These are phyloP conservation scores for Pseudomassariella vexata DNA, from an alignment of 2,329 filamentous ascomycete species.

Conservation along the genomic window DNA sequence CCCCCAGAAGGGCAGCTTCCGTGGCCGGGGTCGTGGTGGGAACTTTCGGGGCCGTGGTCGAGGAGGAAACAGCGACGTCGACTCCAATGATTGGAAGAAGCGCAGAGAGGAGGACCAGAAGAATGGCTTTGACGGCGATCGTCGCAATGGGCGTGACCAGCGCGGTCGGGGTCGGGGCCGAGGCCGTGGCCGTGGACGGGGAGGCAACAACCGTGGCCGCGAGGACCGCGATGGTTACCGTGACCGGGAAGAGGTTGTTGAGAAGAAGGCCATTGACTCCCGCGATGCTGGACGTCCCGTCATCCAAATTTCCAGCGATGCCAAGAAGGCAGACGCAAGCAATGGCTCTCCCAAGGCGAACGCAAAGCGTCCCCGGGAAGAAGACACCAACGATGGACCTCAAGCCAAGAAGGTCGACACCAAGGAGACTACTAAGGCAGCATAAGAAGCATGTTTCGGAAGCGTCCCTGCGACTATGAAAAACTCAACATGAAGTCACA, in stretches of 20 bases:
- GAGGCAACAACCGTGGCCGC: constrained; percentile 27
- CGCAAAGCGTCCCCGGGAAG: constrained; percentile 50
- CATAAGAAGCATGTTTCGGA: constrained; percentile 10
- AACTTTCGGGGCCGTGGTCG: constrained; percentile 29
- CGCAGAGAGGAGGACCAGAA: constrained; percentile 57
- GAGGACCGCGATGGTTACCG: constrained; percentile 27
- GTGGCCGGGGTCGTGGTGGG: constrained; percentile 21
- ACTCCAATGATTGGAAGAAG: constrained; percentile 58
- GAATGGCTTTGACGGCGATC: constrained; percentile 47
- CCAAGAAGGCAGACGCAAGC: constrained; percentile 32
- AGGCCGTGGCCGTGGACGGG: constrained; percentile 35
- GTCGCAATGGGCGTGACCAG: constrained; percentile 33
- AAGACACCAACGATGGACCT: constrained; percentile 35
- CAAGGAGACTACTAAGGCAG: constrained; percentile 31
- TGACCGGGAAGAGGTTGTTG: constrained; percentile 21
- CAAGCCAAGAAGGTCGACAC: constrained; percentile 58
- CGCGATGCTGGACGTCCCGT: constrained; percentile 31
- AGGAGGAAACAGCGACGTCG: constrained; percentile 34
- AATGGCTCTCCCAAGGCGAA: constrained; percentile 23
- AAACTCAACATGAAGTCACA: not conserved
- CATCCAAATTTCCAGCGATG: constrained; percentile 44
- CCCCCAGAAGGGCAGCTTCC: constrained; percentile 39
- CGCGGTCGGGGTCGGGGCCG: constrained; percentile 34
- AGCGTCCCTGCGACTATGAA: constrained; percentile 2
- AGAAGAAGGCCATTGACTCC: constrained; percentile 15